Percentiles rank a stretch among this genome's conserved stretches.
Conservation (phyloP, 257 asterid species). For the Solanum medicagineum region DNA sequence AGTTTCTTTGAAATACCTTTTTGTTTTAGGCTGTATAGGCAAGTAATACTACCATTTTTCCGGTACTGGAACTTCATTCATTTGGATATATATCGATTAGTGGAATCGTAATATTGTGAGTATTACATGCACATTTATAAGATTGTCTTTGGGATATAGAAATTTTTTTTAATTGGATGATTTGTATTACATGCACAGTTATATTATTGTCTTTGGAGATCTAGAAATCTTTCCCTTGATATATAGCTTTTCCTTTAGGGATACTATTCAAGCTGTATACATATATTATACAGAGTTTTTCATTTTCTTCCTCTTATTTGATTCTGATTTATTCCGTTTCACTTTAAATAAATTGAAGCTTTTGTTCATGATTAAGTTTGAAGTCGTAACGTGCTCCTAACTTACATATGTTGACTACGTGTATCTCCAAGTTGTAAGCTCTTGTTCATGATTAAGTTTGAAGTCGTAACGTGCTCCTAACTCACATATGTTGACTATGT, state of each 20-base stretch:
- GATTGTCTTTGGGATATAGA: neutral
- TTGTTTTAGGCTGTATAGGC: slow-evolving; percentile 21
- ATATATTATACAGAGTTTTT: neutral
- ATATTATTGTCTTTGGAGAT: too few species aligned
- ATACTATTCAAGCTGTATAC: neutral
- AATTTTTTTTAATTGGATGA: neutral
- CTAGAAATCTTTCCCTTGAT: too few species aligned
- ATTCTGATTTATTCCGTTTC: neutral
- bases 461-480: neutral
- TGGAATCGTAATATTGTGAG: neutral
- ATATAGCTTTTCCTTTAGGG: neutral
- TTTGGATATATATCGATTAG: neutral
- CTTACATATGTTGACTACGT: neutral
- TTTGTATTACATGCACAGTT: too few species aligned
- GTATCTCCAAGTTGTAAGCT: neutral
- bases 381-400: neutral
- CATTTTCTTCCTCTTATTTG: neutral
- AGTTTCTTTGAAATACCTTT: neutral
- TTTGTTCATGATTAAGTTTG: neutral
- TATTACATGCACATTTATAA: neutral
- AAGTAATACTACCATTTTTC: slow-evolving; percentile 3
- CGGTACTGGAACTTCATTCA: slow-evolving; percentile 2
- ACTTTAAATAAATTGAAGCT: too few species aligned
- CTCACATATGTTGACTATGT: neutral
- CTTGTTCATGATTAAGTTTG: neutral